Conservation (phyloP, 345 rosid species). For the Litchi chinensis region DNA sequence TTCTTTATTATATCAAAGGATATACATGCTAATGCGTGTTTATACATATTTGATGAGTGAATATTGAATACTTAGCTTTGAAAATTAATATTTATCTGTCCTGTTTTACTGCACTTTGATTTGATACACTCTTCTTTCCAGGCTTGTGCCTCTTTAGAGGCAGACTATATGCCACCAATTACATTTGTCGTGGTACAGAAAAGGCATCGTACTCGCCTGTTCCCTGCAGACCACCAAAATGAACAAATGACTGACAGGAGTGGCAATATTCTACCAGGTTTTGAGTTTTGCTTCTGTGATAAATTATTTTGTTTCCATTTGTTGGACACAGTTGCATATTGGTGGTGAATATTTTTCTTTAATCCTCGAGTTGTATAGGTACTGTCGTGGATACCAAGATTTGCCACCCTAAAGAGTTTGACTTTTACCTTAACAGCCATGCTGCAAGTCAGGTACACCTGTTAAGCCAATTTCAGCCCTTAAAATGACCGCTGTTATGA, state of each 20-base stretch:
- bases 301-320: background rate
- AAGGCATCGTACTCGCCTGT: conserved; percentile 80
- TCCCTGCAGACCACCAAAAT: conserved; percentile 47
- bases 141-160: conserved; percentile 70
- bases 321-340: too few relatives aligned
- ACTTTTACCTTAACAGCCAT: conserved; percentile 83
- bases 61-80: too few relatives aligned
- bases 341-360: background rate
- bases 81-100: background rate
- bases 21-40: too few relatives aligned
- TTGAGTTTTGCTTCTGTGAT: background rate
- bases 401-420: conserved; percentile 73
- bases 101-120: background rate
- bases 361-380: conserved; percentile 39
- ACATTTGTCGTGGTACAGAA: conserved; percentile 84
- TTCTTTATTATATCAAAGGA: background rate
- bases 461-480: background rate
- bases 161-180: conserved; percentile 50
- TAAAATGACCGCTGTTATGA: background rate
- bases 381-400: conserved; percentile 79
- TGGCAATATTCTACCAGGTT: conserved; percentile 82
- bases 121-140: conserved; percentile 16
- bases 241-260: conserved; percentile 47
- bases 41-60: too few relatives aligned
- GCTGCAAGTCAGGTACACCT: conserved; percentile 72